phyloP scores from a whole-genome alignment of 805 yeast genomes.

The Sungouiella blattae region DNA sequence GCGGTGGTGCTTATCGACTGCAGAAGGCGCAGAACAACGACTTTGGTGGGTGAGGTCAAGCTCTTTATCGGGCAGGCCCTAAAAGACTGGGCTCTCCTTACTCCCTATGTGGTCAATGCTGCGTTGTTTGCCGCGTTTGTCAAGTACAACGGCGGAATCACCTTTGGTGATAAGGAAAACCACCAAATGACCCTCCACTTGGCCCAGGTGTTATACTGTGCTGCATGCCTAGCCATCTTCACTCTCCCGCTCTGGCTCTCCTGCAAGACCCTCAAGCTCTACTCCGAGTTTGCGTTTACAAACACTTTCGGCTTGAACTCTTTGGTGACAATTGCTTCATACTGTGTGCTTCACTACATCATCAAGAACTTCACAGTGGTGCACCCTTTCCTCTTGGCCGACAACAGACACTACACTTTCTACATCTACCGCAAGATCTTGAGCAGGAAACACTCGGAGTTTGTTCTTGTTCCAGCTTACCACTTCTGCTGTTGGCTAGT shows the following conservation, averaged over 20 bases:
- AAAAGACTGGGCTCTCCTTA: slow-evolving; percentile 18
- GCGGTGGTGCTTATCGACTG: slow-evolving; percentile 53
- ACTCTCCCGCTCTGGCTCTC: slow-evolving; percentile 75
- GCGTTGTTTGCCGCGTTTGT: slow-evolving; percentile 55
- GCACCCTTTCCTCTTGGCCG: slow-evolving; percentile 91
- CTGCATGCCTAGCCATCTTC: slow-evolving; percentile 57
- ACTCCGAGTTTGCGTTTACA: slow-evolving; percentile 31
- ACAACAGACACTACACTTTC: slow-evolving; percentile 90
- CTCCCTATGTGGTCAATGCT: slow-evolving; percentile 56
- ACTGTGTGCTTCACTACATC: slow-evolving; percentile 37
- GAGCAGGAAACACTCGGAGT: slow-evolving; percentile 42
- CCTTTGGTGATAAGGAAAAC: slow-evolving; percentile 88
- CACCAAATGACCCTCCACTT: slow-evolving; percentile 70
- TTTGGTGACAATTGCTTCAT: slow-evolving; percentile 11
- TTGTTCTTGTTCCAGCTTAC: slow-evolving; percentile 60
- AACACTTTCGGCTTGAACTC: slow-evolving; percentile 16
- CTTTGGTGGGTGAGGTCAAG: background rate
- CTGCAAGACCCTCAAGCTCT: slow-evolving; percentile 33
- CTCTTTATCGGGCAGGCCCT: slow-evolving; percentile 8
- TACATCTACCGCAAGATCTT: slow-evolving; percentile 74
- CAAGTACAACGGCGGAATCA: slow-evolving; percentile 71
- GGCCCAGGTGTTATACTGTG: slow-evolving; percentile 80
- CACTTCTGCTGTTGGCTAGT: slow-evolving; percentile 52
- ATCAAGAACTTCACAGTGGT: slow-evolving; percentile 63
- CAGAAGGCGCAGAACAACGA: slow-evolving; percentile 16